A percentile compares a stretch with the other conserved stretches of the same genome.
Conservation (phyloP, 2,329 filamentous ascomycete species). For the Grosmannia serpens region DNA sequence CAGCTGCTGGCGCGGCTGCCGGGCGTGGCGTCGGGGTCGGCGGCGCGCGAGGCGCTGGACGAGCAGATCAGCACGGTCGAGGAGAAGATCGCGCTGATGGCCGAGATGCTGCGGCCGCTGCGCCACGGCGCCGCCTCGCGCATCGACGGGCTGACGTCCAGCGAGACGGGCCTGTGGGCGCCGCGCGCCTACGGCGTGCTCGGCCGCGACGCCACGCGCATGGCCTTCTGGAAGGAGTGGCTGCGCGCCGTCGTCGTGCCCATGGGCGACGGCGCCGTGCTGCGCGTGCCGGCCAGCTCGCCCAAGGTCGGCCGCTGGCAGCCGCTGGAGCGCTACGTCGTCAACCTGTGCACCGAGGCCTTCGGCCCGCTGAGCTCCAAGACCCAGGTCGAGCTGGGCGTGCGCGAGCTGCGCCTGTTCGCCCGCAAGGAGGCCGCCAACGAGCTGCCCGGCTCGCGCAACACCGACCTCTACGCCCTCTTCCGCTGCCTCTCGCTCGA, state of each 20-base stretch:
- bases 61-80: slow-evolving; percentile 93
- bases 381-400: slow-evolving; percentile 85
- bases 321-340: slow-evolving; percentile 88
- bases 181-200: slow-evolving; percentile 88
- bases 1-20: slow-evolving; percentile 76
- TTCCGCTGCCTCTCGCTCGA: slow-evolving; percentile 84
- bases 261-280: slow-evolving; percentile 79
- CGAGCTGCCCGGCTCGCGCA: slow-evolving; percentile 84
- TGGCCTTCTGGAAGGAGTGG: slow-evolving; percentile 98
- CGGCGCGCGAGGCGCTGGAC: slow-evolving; percentile 72
- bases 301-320: slow-evolving; percentile 91
- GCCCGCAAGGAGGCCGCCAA: slow-evolving; percentile 87
- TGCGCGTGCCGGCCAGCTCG: slow-evolving; percentile 77
- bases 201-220: slow-evolving; percentile 70
- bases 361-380: slow-evolving; percentile 86
- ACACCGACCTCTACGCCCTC: slow-evolving; percentile 82
- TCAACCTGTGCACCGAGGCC: slow-evolving; percentile 93
- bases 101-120: slow-evolving; percentile 83
- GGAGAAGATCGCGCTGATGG: slow-evolving; percentile 95
- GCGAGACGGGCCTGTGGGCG: slow-evolving; percentile 92
- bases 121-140: slow-evolving; percentile 91
- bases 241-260: slow-evolving; percentile 85
- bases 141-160: slow-evolving; percentile 90
- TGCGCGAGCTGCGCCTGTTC: slow-evolving; percentile 83
- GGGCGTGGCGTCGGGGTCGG: slow-evolving; percentile 65